These are phyloP conservation scores for Blepharisma undulans DNA, from an alignment of 169 alveolate genomes.

Conservation along the genomic window DNA sequence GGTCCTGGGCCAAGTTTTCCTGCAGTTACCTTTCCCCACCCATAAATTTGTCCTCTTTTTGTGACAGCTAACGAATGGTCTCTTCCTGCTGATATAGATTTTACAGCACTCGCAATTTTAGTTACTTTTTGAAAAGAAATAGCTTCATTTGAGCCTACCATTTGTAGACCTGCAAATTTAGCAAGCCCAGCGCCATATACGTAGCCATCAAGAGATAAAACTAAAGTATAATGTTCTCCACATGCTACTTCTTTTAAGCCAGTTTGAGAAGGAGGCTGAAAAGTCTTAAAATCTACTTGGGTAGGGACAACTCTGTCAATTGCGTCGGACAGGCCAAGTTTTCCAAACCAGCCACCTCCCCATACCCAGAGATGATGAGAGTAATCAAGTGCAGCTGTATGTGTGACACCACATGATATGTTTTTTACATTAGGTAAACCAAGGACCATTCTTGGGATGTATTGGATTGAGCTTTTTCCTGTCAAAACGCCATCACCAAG, in stretches of 20 bases:
- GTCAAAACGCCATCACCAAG: constrained; percentile 50
- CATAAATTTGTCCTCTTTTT: constrained; percentile 28
- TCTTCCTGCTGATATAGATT: not conserved
- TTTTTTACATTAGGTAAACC: constrained; percentile 51
- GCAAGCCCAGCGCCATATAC: constrained; percentile 36
- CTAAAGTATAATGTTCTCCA: constrained; percentile 43
- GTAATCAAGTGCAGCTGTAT: constrained; percentile 57
- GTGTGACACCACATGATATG: constrained; percentile 62
- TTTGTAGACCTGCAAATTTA: constrained; percentile 18
- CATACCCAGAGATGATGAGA: constrained; percentile 62
- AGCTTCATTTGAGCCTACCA: constrained; percentile 1
- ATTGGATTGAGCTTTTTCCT: constrained; percentile 17
- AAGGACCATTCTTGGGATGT: constrained; percentile 37
- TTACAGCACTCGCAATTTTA: not conserved
- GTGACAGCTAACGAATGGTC: constrained; percentile 32
- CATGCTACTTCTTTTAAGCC: constrained; percentile 32
- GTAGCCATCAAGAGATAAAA: not conserved
- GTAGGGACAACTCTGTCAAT: not conserved
- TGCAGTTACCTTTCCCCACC: constrained; percentile 24
- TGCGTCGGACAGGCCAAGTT: constrained; percentile 67
- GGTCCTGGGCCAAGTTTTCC: constrained; percentile 17
- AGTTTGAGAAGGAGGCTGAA: not conserved
- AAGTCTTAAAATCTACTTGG: not conserved
- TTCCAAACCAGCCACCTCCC: constrained; percentile 82
- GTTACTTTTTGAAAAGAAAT: not conserved